Conservation (phyloP, 768 basidiomycete genomes). For the Tylopilus subfusipes region DNA sequence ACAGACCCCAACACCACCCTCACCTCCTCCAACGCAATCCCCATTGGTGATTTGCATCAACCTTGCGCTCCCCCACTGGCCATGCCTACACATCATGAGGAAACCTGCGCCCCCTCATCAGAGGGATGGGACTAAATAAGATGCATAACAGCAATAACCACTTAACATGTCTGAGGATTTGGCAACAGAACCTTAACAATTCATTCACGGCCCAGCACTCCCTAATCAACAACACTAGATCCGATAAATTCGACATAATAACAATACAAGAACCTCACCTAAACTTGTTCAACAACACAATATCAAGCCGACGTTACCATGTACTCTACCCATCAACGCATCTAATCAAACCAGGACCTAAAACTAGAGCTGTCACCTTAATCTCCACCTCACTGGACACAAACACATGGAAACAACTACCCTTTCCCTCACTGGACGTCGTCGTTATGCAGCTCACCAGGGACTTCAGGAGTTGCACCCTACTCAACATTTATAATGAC, state of each 20-base stretch:
- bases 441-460: background rate
- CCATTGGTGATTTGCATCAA: no score
- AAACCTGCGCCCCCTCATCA: no score
- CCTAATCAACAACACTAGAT: background rate
- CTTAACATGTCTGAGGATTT: background rate
- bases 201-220: background rate
- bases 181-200: background rate
- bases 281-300: background rate
- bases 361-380: background rate
- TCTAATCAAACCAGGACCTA: rapidly evolving
- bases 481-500: background rate
- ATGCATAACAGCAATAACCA: background rate
- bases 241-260: background rate
- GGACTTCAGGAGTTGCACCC: rapidly evolving
- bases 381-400: background rate
- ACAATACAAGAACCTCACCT: background rate
- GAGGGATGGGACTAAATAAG: background rate
- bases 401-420: background rate
- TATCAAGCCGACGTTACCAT: background rate
- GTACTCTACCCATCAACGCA: background rate
- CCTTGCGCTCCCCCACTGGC: no score
- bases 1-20: no score
- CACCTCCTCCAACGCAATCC: no score
- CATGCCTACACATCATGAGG: no score
- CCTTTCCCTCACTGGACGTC: background rate